Percentiles rank a stretch among this genome's conserved stretches.
Evolutionary conservation across 805 yeast genomes (phyloP).

Genomic region (Kuraishia floccosa): DNA sequence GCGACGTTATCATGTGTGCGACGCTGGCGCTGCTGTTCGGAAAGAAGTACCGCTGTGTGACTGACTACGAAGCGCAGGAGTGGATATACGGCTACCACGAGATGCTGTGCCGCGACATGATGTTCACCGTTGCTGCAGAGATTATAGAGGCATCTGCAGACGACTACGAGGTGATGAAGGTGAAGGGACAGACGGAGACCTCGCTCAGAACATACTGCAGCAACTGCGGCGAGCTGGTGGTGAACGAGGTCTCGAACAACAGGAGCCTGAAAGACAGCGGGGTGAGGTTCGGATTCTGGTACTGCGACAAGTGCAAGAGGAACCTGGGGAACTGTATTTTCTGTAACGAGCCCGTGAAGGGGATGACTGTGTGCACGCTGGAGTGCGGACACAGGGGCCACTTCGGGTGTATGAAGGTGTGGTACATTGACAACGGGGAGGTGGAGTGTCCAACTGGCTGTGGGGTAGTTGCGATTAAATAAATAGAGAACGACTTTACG

Average conservation of each 20-base stretch:
- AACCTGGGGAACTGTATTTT: slow-evolving; percentile 60
- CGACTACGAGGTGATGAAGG: slow-evolving; percentile 18
- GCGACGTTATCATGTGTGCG: slow-evolving; percentile 53
- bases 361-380: slow-evolving; percentile 46
- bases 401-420: slow-evolving; percentile 61
- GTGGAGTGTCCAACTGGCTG: slow-evolving; percentile 78
- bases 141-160: slow-evolving; percentile 30
- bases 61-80: slow-evolving; percentile 30
- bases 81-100: slow-evolving; percentile 47
- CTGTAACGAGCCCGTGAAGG: slow-evolving; percentile 70
- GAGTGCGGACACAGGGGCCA: slow-evolving; percentile 88
- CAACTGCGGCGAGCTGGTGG: slow-evolving; percentile 43
- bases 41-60: slow-evolving; percentile 17
- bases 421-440: slow-evolving; percentile 62
- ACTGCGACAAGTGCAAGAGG: slow-evolving; percentile 61
- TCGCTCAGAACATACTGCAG: slow-evolving; percentile 48
- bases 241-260: slow-evolving; percentile 45
- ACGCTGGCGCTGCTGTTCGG: slow-evolving; percentile 45
- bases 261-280: slow-evolving; percentile 17
- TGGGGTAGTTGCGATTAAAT: slow-evolving; percentile 1
- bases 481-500: background rate
- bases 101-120: slow-evolving; percentile 31
- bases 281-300: slow-evolving; percentile 64
- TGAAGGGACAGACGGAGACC: slow-evolving; percentile 23
- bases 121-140: slow-evolving; percentile 48